Evolutionary conservation across 768 basidiomycete species (phyloP).

Genomic region (Mrakia gelida): DNA sequence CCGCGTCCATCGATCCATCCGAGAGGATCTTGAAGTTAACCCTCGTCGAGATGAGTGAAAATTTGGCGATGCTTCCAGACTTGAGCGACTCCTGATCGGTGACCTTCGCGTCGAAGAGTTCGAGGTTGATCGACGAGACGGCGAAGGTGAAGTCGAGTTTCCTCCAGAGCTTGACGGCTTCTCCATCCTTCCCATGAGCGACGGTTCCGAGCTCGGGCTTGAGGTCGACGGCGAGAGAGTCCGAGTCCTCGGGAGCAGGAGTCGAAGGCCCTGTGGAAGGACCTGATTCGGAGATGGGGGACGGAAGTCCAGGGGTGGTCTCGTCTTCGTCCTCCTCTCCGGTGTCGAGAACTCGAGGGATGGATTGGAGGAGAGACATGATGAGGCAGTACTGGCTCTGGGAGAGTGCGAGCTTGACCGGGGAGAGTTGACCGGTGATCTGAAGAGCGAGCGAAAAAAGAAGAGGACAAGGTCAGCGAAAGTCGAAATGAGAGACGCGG

Average conservation of each 20-base stretch:
- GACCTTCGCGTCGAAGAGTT: constrained; percentile 73
- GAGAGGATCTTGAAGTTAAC: constrained; percentile 76
- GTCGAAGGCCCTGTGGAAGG: neutral
- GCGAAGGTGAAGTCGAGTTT: constrained; percentile 68
- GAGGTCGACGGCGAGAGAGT: constrained; percentile 41
- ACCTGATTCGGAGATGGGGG: constrained; percentile 32
- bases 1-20: constrained; percentile 78
- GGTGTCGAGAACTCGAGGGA: constrained; percentile 61
- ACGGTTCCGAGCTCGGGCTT: constrained; percentile 45
- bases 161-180: constrained; percentile 55
- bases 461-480: constrained; percentile 35
- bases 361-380: constrained; percentile 60
- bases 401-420: constrained; percentile 76
- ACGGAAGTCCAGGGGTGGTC: constrained; percentile 25
- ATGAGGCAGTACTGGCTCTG: constrained; percentile 75
- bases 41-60: constrained; percentile 73
- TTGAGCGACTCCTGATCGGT: constrained; percentile 57
- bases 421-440: constrained; percentile 71
- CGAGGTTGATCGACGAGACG: constrained; percentile 68
- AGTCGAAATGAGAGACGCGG: constrained; percentile 21
- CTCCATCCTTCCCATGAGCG: constrained; percentile 36
- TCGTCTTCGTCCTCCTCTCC: constrained; percentile 49
- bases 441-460: constrained; percentile 42
- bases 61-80: constrained; percentile 75
- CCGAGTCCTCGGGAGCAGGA: neutral